Conservation (phyloP, 768 basidiomycete species). For the Crucibulum laeve region DNA sequence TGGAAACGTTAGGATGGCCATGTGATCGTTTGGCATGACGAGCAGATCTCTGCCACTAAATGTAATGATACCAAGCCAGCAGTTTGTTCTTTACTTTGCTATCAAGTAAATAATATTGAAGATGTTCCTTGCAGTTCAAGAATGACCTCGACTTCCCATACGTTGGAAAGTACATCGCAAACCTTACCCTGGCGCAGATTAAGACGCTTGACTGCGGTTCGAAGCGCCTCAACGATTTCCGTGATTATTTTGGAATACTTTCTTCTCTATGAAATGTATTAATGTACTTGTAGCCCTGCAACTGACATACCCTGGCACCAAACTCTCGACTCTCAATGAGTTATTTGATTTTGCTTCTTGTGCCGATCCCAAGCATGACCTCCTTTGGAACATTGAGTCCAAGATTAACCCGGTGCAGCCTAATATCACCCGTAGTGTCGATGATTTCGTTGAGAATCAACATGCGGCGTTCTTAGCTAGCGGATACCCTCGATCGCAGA, state of each 20-base stretch:
- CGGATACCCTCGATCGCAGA: constrained; percentile 51
- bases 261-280: not conserved
- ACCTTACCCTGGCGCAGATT: constrained; percentile 74
- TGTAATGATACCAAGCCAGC: constrained; percentile 66
- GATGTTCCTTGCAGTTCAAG: constrained; percentile 33
- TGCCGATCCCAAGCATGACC: constrained; percentile 56
- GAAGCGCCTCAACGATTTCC: constrained; percentile 49
- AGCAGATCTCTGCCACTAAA: constrained; percentile 55
- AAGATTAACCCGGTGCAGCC: constrained; percentile 59
- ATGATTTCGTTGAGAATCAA: constrained; percentile 61
- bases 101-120: not conserved
- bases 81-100: constrained; percentile 29
- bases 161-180: constrained; percentile 72
- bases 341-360: constrained; percentile 75
- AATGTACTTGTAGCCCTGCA: constrained; percentile 44
- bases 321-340: constrained; percentile 69
- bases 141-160: constrained; percentile 66
- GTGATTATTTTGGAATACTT: constrained; percentile 33
- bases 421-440: constrained; percentile 46
- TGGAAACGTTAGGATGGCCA: constrained; percentile 83
- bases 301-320: constrained; percentile 60
- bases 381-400: constrained; percentile 78
- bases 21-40: constrained; percentile 81
- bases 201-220: constrained; percentile 82
- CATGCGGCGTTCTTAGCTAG: constrained; percentile 53